These are phyloP conservation scores for Taphrina betulina DNA, from an alignment of 1,139 yeast genomes.

Conservation along the genomic window DNA sequence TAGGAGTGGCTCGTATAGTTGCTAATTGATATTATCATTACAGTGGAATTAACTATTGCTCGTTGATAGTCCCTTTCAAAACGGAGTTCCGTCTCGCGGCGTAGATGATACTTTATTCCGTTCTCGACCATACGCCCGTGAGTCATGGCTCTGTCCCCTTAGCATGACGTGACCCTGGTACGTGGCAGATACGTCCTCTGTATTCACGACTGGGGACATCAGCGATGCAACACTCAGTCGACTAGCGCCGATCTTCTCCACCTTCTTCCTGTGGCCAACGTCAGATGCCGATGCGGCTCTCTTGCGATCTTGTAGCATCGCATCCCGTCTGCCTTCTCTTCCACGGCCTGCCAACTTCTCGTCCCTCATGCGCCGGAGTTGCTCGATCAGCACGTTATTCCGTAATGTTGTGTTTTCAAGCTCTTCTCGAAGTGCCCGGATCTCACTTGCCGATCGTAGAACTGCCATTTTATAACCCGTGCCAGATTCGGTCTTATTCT, in stretches of 20 bases:
- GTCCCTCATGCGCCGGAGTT: slow-evolving; percentile 24
- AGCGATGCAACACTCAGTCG: slow-evolving; percentile 27
- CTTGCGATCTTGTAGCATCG: slow-evolving; percentile 7
- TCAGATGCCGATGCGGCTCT: slow-evolving; percentile 28
- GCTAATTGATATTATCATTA: too few species aligned
- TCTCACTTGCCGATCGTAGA: neutral
- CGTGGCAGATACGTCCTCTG: neutral
- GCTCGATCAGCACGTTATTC: slow-evolving; percentile 26
- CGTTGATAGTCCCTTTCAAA: too few species aligned
- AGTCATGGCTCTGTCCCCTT: slow-evolving; percentile 19
- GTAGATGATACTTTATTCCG: too few species aligned
- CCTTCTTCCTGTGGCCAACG: slow-evolving; percentile 17
- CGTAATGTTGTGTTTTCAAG: slow-evolving; percentile 12
- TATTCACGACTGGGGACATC: slow-evolving; percentile 18
- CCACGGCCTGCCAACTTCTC: slow-evolving; percentile 14
- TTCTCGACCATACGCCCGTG: too few species aligned
- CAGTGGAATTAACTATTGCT: too few species aligned
- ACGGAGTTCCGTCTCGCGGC: too few species aligned
- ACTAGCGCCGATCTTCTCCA: slow-evolving; percentile 23
- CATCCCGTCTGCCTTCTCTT: slow-evolving; percentile 14
- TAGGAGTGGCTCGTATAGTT: too few species aligned
- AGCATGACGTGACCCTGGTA: neutral
- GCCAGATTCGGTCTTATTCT: slow-evolving; percentile 8
- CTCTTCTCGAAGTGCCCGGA: slow-evolving; percentile 12
- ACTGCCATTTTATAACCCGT: slow-evolving; percentile 19